phyloP scores from a whole-genome alignment of 1,139 yeast genomes.

The Geotrichum histeridarum region DNA sequence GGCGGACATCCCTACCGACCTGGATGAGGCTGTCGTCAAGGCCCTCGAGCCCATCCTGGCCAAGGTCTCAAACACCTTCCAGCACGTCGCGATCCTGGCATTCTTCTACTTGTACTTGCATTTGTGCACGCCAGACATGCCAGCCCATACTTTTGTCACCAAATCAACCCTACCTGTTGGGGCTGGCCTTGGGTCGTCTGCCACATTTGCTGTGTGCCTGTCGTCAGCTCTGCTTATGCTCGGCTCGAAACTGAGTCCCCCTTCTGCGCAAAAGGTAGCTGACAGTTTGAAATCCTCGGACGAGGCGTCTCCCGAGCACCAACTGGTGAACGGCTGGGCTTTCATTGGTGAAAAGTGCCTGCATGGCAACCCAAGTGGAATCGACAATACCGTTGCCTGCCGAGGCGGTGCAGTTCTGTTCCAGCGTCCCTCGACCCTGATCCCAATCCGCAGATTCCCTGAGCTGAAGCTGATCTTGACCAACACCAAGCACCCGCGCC shows the following conservation, averaged over 20 bases:
- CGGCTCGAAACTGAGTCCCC: constrained; percentile 37
- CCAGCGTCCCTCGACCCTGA: constrained; percentile 60
- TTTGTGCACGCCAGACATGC: constrained; percentile 47
- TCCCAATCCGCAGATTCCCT: constrained; percentile 69
- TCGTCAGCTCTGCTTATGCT: constrained; percentile 67
- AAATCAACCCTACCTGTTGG: constrained; percentile 90
- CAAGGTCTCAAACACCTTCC: constrained; percentile 51
- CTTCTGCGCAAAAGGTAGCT: constrained; percentile 23
- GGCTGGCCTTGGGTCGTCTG: constrained; percentile 95
- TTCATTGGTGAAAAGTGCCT: constrained; percentile 91
- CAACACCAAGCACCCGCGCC: constrained; percentile 79
- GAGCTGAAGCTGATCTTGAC: constrained; percentile 69
- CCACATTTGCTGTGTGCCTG: constrained; percentile 80
- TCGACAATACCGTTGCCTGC: constrained; percentile 93
- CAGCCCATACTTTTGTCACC: constrained; percentile 57
- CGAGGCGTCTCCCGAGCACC: constrained; percentile 42
- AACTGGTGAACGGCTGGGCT: constrained; percentile 78
- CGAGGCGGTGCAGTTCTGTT: constrained; percentile 94
- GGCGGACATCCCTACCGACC: constrained; percentile 45
- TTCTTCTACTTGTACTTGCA: constrained; percentile 71
- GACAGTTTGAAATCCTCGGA: background rate
- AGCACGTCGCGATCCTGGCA: constrained; percentile 78
- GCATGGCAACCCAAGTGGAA: constrained; percentile 96
- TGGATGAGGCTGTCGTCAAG: constrained; percentile 57
- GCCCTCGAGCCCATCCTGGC: constrained; percentile 44